A percentile compares a stretch with the other conserved stretches of the same genome.
Conservation (phyloP, 805 yeast species). For the Candida ulmi region DNA sequence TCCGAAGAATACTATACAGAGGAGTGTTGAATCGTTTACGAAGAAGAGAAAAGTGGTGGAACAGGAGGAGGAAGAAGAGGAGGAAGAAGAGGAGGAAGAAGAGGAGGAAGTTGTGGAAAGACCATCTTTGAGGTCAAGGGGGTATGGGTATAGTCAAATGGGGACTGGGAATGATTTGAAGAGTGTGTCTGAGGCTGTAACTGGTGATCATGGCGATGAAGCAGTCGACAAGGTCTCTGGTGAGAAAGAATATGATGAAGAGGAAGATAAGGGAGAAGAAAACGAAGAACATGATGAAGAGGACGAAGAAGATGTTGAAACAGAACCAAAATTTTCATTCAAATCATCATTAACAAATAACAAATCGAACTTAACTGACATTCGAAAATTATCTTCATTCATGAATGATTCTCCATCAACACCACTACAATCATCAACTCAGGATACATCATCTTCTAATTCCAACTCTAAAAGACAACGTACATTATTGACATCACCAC, state of each 20-base stretch:
- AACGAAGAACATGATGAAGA: constrained; percentile 1
- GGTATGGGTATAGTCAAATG: too few relatives aligned
- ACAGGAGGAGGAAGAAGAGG: constrained; percentile 5
- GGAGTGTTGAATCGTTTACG: constrained; percentile 1
- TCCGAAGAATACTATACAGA: constrained; percentile 20
- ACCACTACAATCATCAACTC: not conserved
- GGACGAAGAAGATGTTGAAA: constrained; percentile 6
- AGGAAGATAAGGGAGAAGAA: constrained; percentile 1
- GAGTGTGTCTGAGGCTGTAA: not conserved
- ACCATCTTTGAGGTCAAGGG: not conserved
- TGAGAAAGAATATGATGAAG: not conserved
- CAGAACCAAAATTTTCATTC: not conserved
- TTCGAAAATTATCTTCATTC: constrained; percentile 9
- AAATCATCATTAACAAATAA: not conserved
- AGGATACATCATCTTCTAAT: too few relatives aligned
- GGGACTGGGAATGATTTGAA: too few relatives aligned
- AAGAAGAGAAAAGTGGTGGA: not conserved
- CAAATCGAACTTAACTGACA: constrained; percentile 1
- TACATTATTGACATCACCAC: not conserved
- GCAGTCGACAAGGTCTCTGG: too few relatives aligned
- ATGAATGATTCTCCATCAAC: constrained; percentile 3
- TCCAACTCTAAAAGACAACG: too few relatives aligned
- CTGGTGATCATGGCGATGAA: not conserved
- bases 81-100: constrained; percentile 4
- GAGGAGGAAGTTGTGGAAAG: constrained; percentile 5